Base-by-base conservation (phyloP, 2,329 filamentous ascomycete genomes). In the Stachybotrys echinatus region DNA sequence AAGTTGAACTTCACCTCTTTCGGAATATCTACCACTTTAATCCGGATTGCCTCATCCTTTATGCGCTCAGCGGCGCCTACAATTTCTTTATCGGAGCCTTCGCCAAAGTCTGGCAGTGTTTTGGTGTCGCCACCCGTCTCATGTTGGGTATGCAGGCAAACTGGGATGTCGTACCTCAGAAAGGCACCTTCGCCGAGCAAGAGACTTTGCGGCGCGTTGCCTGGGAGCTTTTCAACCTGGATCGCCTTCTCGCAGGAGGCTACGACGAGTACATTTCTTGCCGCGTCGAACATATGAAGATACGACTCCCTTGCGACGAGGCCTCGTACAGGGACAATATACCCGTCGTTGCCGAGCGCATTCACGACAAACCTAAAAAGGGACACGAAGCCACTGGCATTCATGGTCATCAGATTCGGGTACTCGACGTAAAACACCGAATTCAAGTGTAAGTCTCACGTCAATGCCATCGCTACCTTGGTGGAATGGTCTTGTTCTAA, bases 241-340 rank as follows among this genome's bases (percentile, higher is more conserved):
- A 72, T 46, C 64, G 69, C 7, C 53, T 68, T 21, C 60, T 72
- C 12, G 68, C 70, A 2, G 68, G 65, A 2, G 69, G 70, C 2
- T 72, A 69, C 43, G 69, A 71, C 22, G 69, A 70, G 45, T 71
- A 72, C 50, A 63, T 72, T 19, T 60, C 61, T 12, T 66, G 65
- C 27, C 62, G 65, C 12, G 61, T 65, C 6, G 64, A 70, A 14
- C 65, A 64, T 27, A 70, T 72, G 66, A 66, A 65, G 50, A 65
- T 72, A 7, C 58, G 65, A 2, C 52, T 72, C 19, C 70, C 69
- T 6, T 69, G 67, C 47, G 57, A 56, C 17, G 64, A 72, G 48
- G 52, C 60, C 3, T 61, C 64, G 3, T 68, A 69, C 43, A 59
- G 58, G 18, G 62, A 68, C 23, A 61, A 63, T 50, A 56, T 56